Base-by-base conservation (phyloP, 1,284 basidiomycete species). In the Coniferiporia sulphurascens region DNA sequence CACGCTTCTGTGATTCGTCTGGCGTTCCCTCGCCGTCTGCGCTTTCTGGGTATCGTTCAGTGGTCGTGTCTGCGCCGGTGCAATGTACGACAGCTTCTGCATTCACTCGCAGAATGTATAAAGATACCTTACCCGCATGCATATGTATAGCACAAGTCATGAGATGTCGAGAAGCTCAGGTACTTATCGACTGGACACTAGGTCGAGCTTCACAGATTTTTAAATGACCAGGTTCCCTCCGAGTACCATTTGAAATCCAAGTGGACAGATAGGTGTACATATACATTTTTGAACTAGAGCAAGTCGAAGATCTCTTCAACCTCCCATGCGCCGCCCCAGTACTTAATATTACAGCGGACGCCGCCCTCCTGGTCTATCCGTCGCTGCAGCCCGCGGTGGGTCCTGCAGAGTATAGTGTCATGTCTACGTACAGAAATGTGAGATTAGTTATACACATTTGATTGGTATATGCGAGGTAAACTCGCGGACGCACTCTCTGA, bases 271-370 rank as follows among this genome's bases (percentile, higher is more conserved):
- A 12, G 9, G 15, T 56, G 32, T 34, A 48, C n/a, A 56, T 49
- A 48, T 48, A 27, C 36, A 35, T 21, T 38, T 22, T 45, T 27
- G 15, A 15, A 17, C 27, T 49, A 19, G 38, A 41, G 9, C 15
- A 41, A 73, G 52, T 71, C 70, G 66, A 91, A 87, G 48, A 81
- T 82, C 73, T 95, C 91, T 71, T 97, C 95, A 52, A 94, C 86
- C 71, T 96, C 90, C 94, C 95, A 97, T 52, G 93, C 94, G 49
- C 93, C 93, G 12, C 84, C 85, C 94, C 95, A 97, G 68, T 91
- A 87, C 66, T 84, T 80, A 63, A 94, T 80, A 56, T 85, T 73
- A 64, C 87, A 87, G 63, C 83, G 81, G 63, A 95, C 76, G 13
- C 89, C 87, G 6, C 88, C 91, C 59, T 94, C 89, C 48, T 78